phyloP scores from a whole-genome alignment of 2,329 filamentous ascomycete genomes.

The Xylaria sp. region DNA sequence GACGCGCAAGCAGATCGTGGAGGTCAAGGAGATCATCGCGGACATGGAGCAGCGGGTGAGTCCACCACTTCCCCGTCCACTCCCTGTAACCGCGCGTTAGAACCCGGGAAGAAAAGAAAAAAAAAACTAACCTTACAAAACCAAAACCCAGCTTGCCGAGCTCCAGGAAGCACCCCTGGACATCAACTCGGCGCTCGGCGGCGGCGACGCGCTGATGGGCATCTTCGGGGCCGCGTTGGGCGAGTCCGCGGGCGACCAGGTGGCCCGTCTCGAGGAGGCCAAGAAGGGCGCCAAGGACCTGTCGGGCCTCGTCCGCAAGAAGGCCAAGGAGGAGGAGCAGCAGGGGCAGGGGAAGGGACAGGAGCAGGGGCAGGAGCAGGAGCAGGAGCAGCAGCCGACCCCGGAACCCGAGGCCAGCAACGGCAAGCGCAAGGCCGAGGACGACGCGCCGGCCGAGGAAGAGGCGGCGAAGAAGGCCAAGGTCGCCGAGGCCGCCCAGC shows the following conservation, averaged over 20 bases:
- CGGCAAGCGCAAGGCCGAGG: conserved; percentile 49
- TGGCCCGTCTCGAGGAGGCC: conserved; percentile 70
- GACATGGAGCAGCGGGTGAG: conserved; percentile 78
- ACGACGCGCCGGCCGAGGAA: conserved; percentile 35
- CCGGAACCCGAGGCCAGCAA: conserved; percentile 42
- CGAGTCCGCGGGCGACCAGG: conserved; percentile 61
- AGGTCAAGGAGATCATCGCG: conserved; percentile 76
- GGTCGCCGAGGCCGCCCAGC: conserved; percentile 32
- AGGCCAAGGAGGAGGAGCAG: conserved; percentile 49
- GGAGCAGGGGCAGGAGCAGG: conserved; percentile 31
- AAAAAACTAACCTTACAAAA: conserved; percentile 22
- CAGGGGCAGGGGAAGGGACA: too few species aligned
- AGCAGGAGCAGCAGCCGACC: conserved; percentile 31
- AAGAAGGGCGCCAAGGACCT: conserved; percentile 76
- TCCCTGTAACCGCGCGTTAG: conserved; percentile 23
- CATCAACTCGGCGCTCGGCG: conserved; percentile 56
- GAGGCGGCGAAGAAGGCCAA: conserved; percentile 44
- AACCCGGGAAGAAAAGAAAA: too few species aligned
- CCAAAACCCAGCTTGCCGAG: conserved; percentile 69
- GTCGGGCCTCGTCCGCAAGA: conserved; percentile 73
- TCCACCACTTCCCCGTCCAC: conserved; percentile 33
- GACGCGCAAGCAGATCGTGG: conserved; percentile 63
- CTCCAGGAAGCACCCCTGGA: conserved; percentile 66
- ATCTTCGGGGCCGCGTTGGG: conserved; percentile 67
- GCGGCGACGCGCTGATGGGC: conserved; percentile 55